phyloP scores from a whole-genome alignment of 257 asterid species.

The Lavandula angustifolia region DNA sequence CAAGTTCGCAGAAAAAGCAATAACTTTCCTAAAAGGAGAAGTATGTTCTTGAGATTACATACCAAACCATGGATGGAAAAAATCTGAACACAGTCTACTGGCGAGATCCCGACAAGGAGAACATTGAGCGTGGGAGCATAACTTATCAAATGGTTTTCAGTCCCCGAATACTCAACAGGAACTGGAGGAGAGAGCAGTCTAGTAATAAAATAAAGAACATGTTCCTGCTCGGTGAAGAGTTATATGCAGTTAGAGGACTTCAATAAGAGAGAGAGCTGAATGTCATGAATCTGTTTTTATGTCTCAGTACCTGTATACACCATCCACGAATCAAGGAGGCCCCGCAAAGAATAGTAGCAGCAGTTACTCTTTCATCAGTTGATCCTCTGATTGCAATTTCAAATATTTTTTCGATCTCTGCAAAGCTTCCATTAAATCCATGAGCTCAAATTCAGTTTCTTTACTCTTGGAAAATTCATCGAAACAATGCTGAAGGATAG shows the following conservation, averaged over 20 bases:
- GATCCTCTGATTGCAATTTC: conserved; percentile 82
- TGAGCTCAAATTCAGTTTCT: conserved; percentile 87
- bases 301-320: conserved; percentile 73
- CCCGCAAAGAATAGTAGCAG: conserved; percentile 90
- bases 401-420: conserved; percentile 87
- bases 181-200: conserved; percentile 86
- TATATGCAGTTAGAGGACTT: conserved; percentile 23
- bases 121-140: conserved; percentile 86
- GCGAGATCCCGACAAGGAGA: conserved; percentile 89
- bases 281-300: conserved; percentile 2
- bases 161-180: conserved; percentile 62
- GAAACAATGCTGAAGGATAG: conserved; percentile 40
- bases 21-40: neutral
- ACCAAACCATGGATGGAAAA: conserved; percentile 98
- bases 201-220: conserved; percentile 72
- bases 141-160: conserved; percentile 75
- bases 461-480: conserved; percentile 50
- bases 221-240: conserved; percentile 68
- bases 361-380: conserved; percentile 74
- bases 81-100: conserved; percentile 90
- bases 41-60: conserved; percentile 27
- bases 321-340: conserved; percentile 81
- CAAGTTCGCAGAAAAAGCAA: too few species aligned
- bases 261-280: neutral
- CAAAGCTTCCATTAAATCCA: conserved; percentile 94